Base-by-base conservation (phyloP, 108 stramenopile species). In the Cafeteria roenbergensis region DNA sequence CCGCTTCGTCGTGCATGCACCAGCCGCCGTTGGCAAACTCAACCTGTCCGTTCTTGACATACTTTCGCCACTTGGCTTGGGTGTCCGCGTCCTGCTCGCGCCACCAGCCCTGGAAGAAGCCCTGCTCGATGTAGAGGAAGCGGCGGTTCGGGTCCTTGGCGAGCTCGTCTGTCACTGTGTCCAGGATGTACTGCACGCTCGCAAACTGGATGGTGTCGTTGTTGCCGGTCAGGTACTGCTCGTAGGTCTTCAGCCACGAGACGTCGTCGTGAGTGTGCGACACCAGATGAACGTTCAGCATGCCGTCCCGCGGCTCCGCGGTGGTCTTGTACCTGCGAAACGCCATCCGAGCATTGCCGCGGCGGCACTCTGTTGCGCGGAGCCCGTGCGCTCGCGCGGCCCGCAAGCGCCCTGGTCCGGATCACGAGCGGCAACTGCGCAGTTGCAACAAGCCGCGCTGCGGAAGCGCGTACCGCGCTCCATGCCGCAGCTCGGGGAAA, bases 1-100 rank as follows among this genome's bases (percentile, higher is more conserved):
- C 71, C 0, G 92, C 80, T 50, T 97, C 95, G 67, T 97, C 95
- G 73, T 94, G 95, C 95, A 97, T 97, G 70, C 86, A 88, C 93
- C 93, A 97, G 51, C 91, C 93, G 31, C 92, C 95, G 70, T 94
- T 94, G 76, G 82, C 78, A 78, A 97, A 94, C 30, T 76, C 68
- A 34, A 92, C 77, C 60, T 87, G 90, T 12, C 84, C 69, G 0
- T 79, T 74, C 55, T 63, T 61, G 25, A 97, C 85, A 17, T 94
- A 75, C 9, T 63, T 48, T 51, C 81, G 77, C 24, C 91, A 75
- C 1, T 65, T 25, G 24, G 68, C 68, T 57, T 80, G 73, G 48
- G 69, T 60, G 1, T 67, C 64, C 8, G 78, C 73, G 20, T 71
- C 61, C 67, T 90, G 89, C 28, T 84, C 69, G 27, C 70, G 52